Base-by-base conservation (phyloP, 148 eudicot species). In the Camellia sinensis region DNA sequence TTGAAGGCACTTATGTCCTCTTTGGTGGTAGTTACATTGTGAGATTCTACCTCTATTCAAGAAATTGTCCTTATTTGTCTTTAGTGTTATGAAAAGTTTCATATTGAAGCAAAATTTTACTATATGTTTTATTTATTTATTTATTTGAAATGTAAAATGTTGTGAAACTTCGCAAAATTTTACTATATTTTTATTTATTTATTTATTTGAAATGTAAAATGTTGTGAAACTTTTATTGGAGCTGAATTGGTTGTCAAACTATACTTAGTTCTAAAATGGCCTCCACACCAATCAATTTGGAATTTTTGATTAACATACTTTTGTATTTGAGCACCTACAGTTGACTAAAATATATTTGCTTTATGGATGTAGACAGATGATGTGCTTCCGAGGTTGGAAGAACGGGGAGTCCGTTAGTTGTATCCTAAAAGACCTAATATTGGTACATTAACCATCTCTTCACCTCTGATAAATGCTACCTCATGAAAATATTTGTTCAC, bases 331-430 rank as follows among this genome's bases (percentile, higher is more conserved):
- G 76, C 61, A 72, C 74, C 37, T 68, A 2, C 59, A 74, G 77
- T 62, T 3, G 15, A 15, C 29, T 8, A 46, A 46, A 59, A 8
- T 60, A 13, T 69, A 21, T 44, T 71, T 75, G 60, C 21, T 43
- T 74, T 48, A 81, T 17, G 18, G 50, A 14, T 82, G 83, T 82
- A 95, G 97, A 93, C 99, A 5, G 97, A 95, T 85, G 94, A 93
- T 88, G 93, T 87, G 66, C 80, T 92, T 60, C 99, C 99, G 2
- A 89, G 89, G 82, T 85, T 95, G 80, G 99, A 93, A 84, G 97
- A 93, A 79, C 97, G 92, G 86, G 97, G 95, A 44, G 99, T 93
- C 53, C 91, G 94, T 12, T 94, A 93, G 15, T 82, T 95, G 85
- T 93, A 95, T 81, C 97, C 94, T 3, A 90, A 87, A 85, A 94